These are phyloP conservation scores for Pseudozyma flocculosa DNA, from an alignment of 1,284 basidiomycete genomes.

Conservation along the genomic window DNA sequence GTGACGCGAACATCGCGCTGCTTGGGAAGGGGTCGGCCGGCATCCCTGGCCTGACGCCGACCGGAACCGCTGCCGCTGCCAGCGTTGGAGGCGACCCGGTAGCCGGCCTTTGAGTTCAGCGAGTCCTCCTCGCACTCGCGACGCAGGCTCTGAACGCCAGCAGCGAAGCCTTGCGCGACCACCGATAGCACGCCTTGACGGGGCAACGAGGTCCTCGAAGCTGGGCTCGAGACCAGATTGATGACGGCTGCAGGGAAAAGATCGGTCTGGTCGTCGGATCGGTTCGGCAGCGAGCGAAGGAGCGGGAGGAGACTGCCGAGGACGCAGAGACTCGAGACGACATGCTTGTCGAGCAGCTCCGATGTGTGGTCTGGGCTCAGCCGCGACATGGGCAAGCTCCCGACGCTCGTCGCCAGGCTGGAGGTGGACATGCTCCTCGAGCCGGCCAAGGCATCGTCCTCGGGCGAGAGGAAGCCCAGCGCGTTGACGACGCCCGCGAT, in stretches of 20 bases:
- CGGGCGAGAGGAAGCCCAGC: slow-evolving; percentile 39
- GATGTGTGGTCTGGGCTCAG: slow-evolving; percentile 19
- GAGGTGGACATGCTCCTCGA: slow-evolving; percentile 20
- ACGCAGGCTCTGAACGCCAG: slow-evolving; percentile 37
- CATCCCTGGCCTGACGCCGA: background rate
- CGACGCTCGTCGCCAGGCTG: slow-evolving; percentile 7
- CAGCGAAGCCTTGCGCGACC: slow-evolving; percentile 38
- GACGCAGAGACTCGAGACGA: slow-evolving; percentile 38
- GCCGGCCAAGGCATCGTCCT: slow-evolving; percentile 9
- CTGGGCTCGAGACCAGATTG: slow-evolving; percentile 36
- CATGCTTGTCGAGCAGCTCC: slow-evolving; percentile 38
- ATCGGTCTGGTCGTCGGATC: slow-evolving; percentile 12
- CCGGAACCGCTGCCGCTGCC: slow-evolving; percentile 5
- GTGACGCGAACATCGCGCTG: slow-evolving; percentile 37
- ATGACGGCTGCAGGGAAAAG: slow-evolving; percentile 24
- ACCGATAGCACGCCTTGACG: slow-evolving; percentile 36
- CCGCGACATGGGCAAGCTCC: slow-evolving; percentile 22
- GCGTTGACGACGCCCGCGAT: slow-evolving; percentile 51
- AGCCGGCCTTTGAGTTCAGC: slow-evolving; percentile 27
- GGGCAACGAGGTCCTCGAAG: slow-evolving; percentile 29
- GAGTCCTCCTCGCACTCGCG: slow-evolving; percentile 39
- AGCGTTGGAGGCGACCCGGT: slow-evolving; percentile 11
- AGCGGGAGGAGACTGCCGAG: slow-evolving; percentile 35
- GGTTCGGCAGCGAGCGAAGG: slow-evolving; percentile 29
- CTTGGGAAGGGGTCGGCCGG: slow-evolving; percentile 12